These are phyloP conservation scores for Prunus davidiana DNA, from an alignment of 306 rosid genomes.

Conservation along the genomic window DNA sequence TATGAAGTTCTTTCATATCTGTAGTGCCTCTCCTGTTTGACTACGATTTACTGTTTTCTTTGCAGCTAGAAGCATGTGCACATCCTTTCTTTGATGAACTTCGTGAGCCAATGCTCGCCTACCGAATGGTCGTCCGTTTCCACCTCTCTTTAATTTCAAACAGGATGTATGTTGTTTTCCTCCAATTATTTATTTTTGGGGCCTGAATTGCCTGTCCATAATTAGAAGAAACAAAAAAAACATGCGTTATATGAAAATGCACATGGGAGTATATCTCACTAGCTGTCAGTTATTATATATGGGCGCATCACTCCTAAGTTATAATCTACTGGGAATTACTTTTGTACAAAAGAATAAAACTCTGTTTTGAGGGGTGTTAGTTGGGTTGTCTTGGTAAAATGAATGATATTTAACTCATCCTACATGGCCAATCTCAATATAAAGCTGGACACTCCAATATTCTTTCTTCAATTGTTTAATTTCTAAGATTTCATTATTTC, in stretches of 20 bases:
- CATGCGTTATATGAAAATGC: not conserved
- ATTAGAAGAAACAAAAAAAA: not conserved
- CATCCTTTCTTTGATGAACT: slow-evolving; percentile 96
- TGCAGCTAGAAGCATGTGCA: slow-evolving; percentile 91
- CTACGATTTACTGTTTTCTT: slow-evolving; percentile 19
- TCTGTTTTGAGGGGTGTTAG: not conserved
- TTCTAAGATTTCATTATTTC: not conserved
- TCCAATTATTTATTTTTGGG: not conserved
- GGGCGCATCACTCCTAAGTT: too few relatives aligned
- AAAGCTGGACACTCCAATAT: not conserved
- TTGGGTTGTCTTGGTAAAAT: not conserved
- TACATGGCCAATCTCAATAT: not conserved
- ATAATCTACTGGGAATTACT: not conserved
- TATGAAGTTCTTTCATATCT: not conserved
- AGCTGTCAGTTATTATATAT: not conserved
- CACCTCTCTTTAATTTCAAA: slow-evolving; percentile 84
- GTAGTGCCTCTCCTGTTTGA: not conserved
- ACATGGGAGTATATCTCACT: not conserved
- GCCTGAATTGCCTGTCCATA: not conserved
- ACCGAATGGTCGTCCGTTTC: slow-evolving; percentile 80
- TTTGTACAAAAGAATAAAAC: not conserved
- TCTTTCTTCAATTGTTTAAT: not conserved
- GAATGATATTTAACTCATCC: not conserved
- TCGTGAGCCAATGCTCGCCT: slow-evolving; percentile 79
- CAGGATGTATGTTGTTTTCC: slow-evolving; percentile 66